Conservation (phyloP, 148 eudicot genomes). For the Pouteria glomerata region DNA sequence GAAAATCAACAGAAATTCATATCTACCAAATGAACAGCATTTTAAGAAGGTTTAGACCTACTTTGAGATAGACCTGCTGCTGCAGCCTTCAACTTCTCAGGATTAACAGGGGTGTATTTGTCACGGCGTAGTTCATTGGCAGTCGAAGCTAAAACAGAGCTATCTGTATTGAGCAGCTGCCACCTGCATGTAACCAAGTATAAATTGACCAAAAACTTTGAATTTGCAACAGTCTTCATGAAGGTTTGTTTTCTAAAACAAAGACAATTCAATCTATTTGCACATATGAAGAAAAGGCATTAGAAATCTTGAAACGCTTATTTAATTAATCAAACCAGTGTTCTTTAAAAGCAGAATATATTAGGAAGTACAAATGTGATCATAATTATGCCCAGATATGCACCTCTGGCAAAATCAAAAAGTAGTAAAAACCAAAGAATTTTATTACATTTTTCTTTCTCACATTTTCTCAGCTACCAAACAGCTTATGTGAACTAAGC, state of each 20-base stretch:
- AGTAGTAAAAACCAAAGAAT: too few species aligned
- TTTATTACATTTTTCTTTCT: background rate
- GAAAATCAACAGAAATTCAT: background rate
- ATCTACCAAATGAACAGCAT: background rate
- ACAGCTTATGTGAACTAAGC: background rate
- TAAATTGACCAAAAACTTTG: background rate
- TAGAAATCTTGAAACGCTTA: background rate
- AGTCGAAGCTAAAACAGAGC: slow-evolving; percentile 62
- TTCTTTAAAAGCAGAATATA: too few species aligned
- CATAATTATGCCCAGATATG: too few species aligned
- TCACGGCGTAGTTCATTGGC: slow-evolving; percentile 75
- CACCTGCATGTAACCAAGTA: slow-evolving; percentile 41
- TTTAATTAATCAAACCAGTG: background rate
- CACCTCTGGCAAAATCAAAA: too few species aligned
- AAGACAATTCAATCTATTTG: too few species aligned
- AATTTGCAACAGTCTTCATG: background rate
- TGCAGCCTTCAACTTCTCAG: slow-evolving; percentile 79
- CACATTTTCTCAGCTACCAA: background rate
- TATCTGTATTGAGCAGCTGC: slow-evolving; percentile 60
- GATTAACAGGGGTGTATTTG: slow-evolving; percentile 44
- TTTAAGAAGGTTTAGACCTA: slow-evolving; percentile 22
- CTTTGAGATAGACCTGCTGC: slow-evolving; percentile 73
- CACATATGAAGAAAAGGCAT: too few species aligned
- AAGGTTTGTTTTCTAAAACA: background rate
- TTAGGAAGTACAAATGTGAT: too few species aligned